These are phyloP conservation scores for Globisporangium rhizosaccharum DNA, from an alignment of 352 stramenopile species.

Conservation along the genomic window DNA sequence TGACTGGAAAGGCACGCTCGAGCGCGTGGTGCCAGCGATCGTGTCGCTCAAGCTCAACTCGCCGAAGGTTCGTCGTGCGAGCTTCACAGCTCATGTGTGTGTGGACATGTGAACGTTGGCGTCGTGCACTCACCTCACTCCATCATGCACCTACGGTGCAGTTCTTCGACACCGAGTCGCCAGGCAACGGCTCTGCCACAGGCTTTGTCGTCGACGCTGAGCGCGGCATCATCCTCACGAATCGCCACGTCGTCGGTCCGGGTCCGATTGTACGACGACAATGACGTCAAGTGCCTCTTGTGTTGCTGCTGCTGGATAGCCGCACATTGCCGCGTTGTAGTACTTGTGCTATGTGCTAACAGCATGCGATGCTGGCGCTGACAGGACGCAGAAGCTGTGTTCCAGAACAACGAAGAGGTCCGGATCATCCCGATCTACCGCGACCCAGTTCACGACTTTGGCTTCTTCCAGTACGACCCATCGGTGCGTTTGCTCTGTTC, in stretches of 20 bases:
- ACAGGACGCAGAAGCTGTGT: constrained; percentile 86
- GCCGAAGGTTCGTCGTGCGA: constrained; percentile 46
- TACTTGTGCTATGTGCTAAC: background rate
- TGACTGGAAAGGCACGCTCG: constrained; percentile 83
- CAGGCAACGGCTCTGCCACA: constrained; percentile 86
- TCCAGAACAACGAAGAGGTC: constrained; percentile 94
- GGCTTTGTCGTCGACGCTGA: constrained; percentile 91
- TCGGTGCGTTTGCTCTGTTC: constrained; percentile 24
- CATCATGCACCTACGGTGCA: constrained; percentile 13
- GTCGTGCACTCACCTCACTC: background rate
- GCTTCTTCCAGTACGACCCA: constrained; percentile 89
- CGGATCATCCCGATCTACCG: constrained; percentile 89
- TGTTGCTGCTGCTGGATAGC: constrained; percentile 2
- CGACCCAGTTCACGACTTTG: constrained; percentile 93
- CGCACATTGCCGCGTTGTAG: background rate
- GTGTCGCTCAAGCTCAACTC: constrained; percentile 88
- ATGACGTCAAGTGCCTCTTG: background rate
- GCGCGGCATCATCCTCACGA: constrained; percentile 91
- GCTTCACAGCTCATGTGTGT: background rate
- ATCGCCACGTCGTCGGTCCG: constrained; percentile 88
- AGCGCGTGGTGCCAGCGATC: constrained; percentile 81
- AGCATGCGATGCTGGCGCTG: constrained; percentile 6
- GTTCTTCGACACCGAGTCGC: constrained; percentile 88
- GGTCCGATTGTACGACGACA: constrained; percentile 68
- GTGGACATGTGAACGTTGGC: background rate